Conservation (phyloP, 83 land plant species). For the Diphasiastrum complanatum region DNA sequence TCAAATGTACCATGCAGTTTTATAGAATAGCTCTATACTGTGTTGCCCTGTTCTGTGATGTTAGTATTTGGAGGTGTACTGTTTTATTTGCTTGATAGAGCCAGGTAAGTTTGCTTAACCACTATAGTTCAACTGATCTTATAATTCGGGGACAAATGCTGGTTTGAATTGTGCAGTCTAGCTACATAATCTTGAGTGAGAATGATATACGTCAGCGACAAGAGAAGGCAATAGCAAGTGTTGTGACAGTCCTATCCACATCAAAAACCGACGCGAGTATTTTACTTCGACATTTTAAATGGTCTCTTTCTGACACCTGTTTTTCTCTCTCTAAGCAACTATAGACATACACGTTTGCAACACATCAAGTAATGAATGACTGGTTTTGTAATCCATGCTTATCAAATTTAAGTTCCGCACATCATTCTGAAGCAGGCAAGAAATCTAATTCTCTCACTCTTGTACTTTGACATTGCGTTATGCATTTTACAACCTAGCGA, state of each 20-base stretch:
- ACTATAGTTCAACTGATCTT: too few relatives aligned
- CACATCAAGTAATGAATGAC: not conserved
- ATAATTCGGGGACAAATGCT: not conserved
- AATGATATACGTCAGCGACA: constrained; percentile 65
- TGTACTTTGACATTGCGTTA: too few relatives aligned
- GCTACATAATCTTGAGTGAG: constrained; percentile 57
- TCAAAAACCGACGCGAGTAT: constrained; percentile 51
- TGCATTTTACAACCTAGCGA: too few relatives aligned
- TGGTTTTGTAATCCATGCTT: too few relatives aligned
- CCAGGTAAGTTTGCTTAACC: too few relatives aligned
- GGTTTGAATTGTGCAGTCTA: constrained; percentile 33
- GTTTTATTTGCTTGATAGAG: not conserved
- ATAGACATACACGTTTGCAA: not conserved
- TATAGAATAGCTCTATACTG: not conserved
- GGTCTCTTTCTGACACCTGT: constrained; percentile 33
- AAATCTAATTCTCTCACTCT: too few relatives aligned
- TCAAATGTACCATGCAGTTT: not conserved
- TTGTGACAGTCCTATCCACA: constrained; percentile 66
- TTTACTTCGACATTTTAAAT: constrained; percentile 71
- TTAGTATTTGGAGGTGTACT: not conserved
- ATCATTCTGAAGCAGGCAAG: too few relatives aligned
- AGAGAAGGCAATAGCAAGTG: constrained; percentile 56
- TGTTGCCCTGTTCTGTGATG: not conserved
- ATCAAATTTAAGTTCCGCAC: too few relatives aligned
- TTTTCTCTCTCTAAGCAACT: not conserved